Evolutionary conservation across 2,329 filamentous ascomycete species (phyloP).

Genomic region (Tolypocladium ovalisporum): DNA sequence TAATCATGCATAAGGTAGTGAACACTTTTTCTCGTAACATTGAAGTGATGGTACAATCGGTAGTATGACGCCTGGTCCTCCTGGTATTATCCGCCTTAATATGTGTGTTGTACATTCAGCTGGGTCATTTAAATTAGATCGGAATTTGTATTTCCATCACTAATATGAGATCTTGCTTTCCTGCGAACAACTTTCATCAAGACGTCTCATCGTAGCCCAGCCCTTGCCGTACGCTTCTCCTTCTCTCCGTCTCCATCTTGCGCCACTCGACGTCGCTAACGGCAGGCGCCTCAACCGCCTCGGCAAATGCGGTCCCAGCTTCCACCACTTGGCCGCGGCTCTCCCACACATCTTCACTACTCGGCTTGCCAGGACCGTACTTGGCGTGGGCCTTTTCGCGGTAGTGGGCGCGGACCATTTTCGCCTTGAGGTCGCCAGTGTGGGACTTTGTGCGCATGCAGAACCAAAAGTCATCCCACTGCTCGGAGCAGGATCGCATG

Average conservation of each 20-base stretch:
- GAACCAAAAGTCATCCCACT: conserved; percentile 94
- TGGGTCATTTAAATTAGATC: neutral
- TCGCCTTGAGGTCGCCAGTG: conserved; percentile 46
- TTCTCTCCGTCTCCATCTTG: conserved; percentile 20
- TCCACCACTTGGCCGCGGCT: conserved; percentile 51
- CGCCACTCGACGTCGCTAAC: conserved; percentile 33
- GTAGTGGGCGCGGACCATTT: conserved; percentile 56
- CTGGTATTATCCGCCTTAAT: no score
- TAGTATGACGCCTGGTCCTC: no score
- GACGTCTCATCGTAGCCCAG: conserved; percentile 15
- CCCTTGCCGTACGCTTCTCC: conserved; percentile 22
- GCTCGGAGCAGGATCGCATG: conserved; percentile 66
- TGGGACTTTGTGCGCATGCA: conserved; percentile 78
- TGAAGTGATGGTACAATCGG: no score
- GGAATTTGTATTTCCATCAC: neutral
- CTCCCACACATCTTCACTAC: conserved; percentile 87
- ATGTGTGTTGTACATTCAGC: neutral
- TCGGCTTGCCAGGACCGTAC: conserved; percentile 52
- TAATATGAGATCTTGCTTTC: no score
- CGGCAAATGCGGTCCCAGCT: conserved; percentile 33
- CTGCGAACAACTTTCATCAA: neutral
- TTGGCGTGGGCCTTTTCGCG: conserved; percentile 52
- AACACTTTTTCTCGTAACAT: no score
- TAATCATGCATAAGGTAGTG: no score
- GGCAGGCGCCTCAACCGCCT: conserved; percentile 24